Conservation (phyloP, 2,329 filamentous ascomycete species). For the Fusarium albosuccineum region DNA sequence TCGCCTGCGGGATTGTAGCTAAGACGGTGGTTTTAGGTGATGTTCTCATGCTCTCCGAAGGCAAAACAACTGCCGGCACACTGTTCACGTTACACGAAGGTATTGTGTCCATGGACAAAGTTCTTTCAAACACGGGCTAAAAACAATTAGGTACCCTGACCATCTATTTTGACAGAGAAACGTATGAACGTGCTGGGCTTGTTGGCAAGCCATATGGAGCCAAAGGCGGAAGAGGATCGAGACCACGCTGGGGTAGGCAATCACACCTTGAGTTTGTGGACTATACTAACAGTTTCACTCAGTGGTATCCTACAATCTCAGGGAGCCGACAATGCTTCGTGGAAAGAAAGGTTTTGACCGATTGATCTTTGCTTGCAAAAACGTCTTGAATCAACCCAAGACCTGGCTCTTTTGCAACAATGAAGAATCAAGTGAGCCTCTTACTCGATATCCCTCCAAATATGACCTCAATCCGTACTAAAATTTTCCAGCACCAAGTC, state of each 20-base stretch:
- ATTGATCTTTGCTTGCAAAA: conserved; percentile 81
- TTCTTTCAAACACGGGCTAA: conserved; percentile 10
- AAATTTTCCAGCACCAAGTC: conserved; percentile 57
- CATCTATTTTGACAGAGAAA: conserved; percentile 83
- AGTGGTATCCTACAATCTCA: conserved; percentile 85
- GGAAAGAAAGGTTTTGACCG: conserved; percentile 88
- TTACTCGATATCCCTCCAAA: neutral
- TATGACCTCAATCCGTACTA: conserved; percentile 31
- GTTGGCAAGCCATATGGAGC: conserved; percentile 75
- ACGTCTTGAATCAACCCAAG: conserved; percentile 75
- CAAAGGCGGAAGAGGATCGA: conserved; percentile 70
- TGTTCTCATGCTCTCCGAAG: conserved; percentile 86
- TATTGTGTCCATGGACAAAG: conserved; percentile 46
- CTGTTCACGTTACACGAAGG: conserved; percentile 79
- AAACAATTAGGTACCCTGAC: conserved; percentile 71
- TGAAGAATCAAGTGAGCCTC: conserved; percentile 46
- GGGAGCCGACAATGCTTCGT: conserved; percentile 79
- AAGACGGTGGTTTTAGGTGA: conserved; percentile 66
- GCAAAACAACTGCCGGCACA: conserved; percentile 76
- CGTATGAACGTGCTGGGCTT: conserved; percentile 86
- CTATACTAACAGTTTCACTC: conserved; percentile 43
- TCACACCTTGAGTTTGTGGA: neutral
- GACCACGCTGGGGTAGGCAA: conserved; percentile 78
- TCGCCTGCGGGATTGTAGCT: neutral
- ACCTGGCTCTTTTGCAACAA: conserved; percentile 85